Conservation (phyloP, 164 flowering plant genomes). For the Magnolia sinica region DNA sequence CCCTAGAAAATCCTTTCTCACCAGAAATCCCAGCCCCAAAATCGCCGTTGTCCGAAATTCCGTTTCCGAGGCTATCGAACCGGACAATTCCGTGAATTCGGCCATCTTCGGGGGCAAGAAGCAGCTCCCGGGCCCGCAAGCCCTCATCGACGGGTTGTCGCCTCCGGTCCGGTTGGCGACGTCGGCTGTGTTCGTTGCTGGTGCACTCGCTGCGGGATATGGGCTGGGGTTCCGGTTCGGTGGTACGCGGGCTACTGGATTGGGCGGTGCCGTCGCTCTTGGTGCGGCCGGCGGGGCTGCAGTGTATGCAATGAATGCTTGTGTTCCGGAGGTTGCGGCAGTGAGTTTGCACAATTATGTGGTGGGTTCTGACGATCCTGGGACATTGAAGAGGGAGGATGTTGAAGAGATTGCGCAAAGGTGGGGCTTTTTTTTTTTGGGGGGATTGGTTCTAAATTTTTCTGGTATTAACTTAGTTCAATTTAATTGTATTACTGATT, state of each 20-base stretch:
- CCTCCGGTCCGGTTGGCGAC: constrained; percentile 60
- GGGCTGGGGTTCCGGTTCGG: constrained; percentile 59
- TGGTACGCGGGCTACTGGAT: constrained; percentile 36
- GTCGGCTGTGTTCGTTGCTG: constrained; percentile 61
- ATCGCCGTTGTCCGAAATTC: constrained; percentile 29
- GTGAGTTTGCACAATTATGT: constrained; percentile 72
- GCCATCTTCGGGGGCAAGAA: constrained; percentile 54
- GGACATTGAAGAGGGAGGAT: constrained; percentile 54
- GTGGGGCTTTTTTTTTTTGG: constrained; percentile 25
- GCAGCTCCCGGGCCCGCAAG: constrained; percentile 62
- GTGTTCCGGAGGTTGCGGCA: constrained; percentile 88
- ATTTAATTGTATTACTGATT: too few relatives aligned
- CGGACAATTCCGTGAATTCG: constrained; percentile 15
- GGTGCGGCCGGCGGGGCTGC: constrained; percentile 82
- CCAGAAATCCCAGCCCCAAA: constrained; percentile 21
- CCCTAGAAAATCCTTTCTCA: constrained; percentile 12
- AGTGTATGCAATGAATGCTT: constrained; percentile 63
- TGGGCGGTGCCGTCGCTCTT: constrained; percentile 69
- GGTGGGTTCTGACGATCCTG: constrained; percentile 61
- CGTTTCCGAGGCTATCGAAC: constrained; percentile 7
- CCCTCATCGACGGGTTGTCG: constrained; percentile 49
- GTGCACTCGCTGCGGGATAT: constrained; percentile 71
- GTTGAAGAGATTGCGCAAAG: constrained; percentile 63
- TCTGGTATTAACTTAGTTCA: too few relatives aligned
- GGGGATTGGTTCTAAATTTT: too few relatives aligned